Base-by-base conservation (phyloP, 2,329 filamentous ascomycete genomes). In the Nemania sp. region DNA sequence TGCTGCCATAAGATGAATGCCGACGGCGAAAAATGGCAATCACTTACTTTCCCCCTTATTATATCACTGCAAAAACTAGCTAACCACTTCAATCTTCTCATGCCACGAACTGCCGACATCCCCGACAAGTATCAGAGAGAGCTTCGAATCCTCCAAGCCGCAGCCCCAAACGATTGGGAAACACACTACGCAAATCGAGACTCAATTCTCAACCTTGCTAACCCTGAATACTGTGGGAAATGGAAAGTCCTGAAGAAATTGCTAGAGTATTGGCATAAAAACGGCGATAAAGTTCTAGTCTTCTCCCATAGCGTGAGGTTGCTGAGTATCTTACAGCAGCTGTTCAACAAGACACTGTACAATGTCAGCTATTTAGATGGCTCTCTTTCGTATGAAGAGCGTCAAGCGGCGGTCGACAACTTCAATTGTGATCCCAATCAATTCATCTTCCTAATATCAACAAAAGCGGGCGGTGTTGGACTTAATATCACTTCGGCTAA, bases 401-500 rank as follows among this genome's bases (percentile, higher is more conserved):
- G 96, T 10, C 90, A 94, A 70, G 88, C 88, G 53, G 88, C 89
- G 0, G 96, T 99, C 0, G 92, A 97, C 76, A 91, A 93, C 55
- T 99, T 97, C 86, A 99, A 99, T 78, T 88, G 92, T 0, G 91
- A 97, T 75, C 89, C 93, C 0, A 86, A 85, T 3, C 93, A 96
- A 75, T 99, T 99, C 75, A 94, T 98, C 5, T 99, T 99, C 74
- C 85, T 99, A 22, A 98, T 99, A 75, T 97, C 93, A 24, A 98
- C 96, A 6, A 93, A 92, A 76, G 94, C 96, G 2, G 96, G 96
- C 26, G 96, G 96, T 4, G 92, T 98, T 0, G 96, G 96, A 0
- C 84, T 99, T 29, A 99, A 99, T 77, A 98, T 99, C 77, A 97
- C 95, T 0, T 96, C 93, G 1, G 96, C 96, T 1, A 99, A 99